Evolutionary conservation across 129 eudicot genomes (phyloP).

Genomic region (Gnaphalium uliginosum): DNA sequence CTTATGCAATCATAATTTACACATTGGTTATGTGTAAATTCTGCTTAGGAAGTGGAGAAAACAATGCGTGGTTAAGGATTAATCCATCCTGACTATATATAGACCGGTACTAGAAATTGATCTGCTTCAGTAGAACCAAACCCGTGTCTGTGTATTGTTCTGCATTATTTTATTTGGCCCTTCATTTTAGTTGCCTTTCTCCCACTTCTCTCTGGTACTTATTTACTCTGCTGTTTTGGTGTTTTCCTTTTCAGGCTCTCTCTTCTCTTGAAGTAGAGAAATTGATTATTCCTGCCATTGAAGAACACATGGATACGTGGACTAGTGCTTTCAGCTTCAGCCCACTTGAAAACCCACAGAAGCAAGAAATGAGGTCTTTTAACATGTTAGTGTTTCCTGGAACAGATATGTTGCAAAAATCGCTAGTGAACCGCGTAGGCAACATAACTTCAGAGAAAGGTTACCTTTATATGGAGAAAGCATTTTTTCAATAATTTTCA

Average conservation of each 20-base stretch:
- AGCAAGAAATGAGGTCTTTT: constrained; percentile 59
- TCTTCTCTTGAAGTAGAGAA: constrained; percentile 66
- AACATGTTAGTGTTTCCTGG: constrained; percentile 94
- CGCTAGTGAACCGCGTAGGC: constrained; percentile 37
- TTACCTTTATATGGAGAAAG: background rate
- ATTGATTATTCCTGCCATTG: constrained; percentile 81
- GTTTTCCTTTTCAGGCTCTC: constrained; percentile 52
- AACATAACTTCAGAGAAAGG: constrained; percentile 38
- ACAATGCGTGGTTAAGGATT: background rate
- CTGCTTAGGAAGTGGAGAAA: background rate
- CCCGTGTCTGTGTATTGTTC: background rate
- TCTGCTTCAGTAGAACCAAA: too few relatives aligned
- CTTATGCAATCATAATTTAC: background rate
- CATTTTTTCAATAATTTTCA: background rate
- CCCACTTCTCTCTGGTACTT: background rate
- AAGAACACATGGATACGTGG: constrained; percentile 89
- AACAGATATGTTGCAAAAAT: constrained; percentile 80
- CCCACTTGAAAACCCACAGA: constrained; percentile 47
- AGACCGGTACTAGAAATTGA: background rate
- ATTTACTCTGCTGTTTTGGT: constrained; percentile 3
- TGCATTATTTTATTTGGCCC: background rate
- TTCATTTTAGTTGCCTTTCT: background rate
- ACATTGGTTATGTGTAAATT: background rate
- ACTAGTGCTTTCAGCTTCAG: constrained; percentile 61
- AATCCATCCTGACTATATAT: background rate